phyloP scores from a whole-genome alignment of 495 filamentous ascomycete species.

The Mytilinidion resinicola region DNA sequence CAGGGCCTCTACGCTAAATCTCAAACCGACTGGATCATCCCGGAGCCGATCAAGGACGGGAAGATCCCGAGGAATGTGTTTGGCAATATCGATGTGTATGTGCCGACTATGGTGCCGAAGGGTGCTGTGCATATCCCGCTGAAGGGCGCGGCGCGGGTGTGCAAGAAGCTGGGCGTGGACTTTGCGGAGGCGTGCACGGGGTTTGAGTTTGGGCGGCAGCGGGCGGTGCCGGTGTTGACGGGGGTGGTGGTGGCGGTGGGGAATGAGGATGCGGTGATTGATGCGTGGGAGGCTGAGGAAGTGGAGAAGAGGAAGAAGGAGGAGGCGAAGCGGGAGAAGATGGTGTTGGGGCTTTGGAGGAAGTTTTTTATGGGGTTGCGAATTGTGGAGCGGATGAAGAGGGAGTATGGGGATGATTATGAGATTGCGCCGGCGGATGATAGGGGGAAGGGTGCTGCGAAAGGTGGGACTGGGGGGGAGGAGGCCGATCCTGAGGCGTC shows the following conservation, averaged over 20 bases:
- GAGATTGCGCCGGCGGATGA: slow-evolving; percentile 32
- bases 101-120: slow-evolving; percentile 80
- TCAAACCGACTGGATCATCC: slow-evolving; percentile 94
- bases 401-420: slow-evolving; percentile 58
- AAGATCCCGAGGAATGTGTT: slow-evolving; percentile 90
- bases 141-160: slow-evolving; percentile 68
- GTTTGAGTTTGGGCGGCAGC: slow-evolving; percentile 90
- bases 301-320: slow-evolving; percentile 71
- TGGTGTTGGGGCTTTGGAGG: slow-evolving; percentile 70
- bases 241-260: slow-evolving; percentile 85
- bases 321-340: slow-evolving; percentile 71
- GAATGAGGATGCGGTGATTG: slow-evolving; percentile 64
- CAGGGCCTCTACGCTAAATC: slow-evolving; percentile 78
- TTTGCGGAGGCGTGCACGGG: slow-evolving; percentile 93
- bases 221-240: slow-evolving; percentile 85
- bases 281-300: slow-evolving; percentile 73
- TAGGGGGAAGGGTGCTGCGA: neutral
- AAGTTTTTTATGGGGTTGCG: slow-evolving; percentile 80
- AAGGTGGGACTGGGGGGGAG: neutral
- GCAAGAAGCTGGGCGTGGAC: slow-evolving; percentile 76
- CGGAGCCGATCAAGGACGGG: slow-evolving; percentile 73
- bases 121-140: slow-evolving; percentile 79
- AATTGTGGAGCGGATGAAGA: slow-evolving; percentile 69
- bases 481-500: neutral
- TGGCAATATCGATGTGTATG: slow-evolving; percentile 95